These are phyloP conservation scores for Karstenula rhodostoma DNA, from an alignment of 2,329 filamentous ascomycete genomes.

Conservation along the genomic window DNA sequence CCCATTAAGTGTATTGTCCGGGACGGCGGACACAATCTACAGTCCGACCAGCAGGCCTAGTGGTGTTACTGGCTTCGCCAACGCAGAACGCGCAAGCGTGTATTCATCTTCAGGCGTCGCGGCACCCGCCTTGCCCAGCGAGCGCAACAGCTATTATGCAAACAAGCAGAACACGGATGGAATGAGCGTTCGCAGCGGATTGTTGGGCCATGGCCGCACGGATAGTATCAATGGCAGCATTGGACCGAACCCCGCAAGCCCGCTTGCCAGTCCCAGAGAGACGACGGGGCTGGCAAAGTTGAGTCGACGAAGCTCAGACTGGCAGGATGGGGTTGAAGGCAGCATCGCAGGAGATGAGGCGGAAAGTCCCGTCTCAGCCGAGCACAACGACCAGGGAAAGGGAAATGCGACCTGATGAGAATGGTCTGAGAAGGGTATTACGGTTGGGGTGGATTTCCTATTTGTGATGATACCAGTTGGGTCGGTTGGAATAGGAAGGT, in stretches of 20 bases:
- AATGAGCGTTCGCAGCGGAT: slow-evolving; percentile 79
- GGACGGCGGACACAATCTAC: slow-evolving; percentile 66
- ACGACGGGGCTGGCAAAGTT: slow-evolving; percentile 41
- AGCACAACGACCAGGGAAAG: slow-evolving; percentile 27
- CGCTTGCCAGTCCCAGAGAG: slow-evolving; percentile 64
- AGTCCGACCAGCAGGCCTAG: slow-evolving; percentile 58
- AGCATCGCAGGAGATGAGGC: slow-evolving; percentile 38
- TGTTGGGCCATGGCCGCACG: slow-evolving; percentile 77
- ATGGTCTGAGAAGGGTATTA: background rate
- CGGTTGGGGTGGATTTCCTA: background rate
- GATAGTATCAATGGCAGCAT: slow-evolving; percentile 85
- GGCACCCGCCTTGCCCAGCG: slow-evolving; percentile 71
- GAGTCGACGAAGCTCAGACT: slow-evolving; percentile 46
- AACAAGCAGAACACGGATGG: slow-evolving; percentile 68
- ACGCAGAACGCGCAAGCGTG: slow-evolving; percentile 76
- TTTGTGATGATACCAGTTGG: slow-evolving; percentile 8
- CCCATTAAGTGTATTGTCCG: slow-evolving; percentile 78
- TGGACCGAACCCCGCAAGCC: slow-evolving; percentile 62
- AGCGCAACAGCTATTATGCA: slow-evolving; percentile 83
- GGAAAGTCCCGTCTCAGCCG: slow-evolving; percentile 22
- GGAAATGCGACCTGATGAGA: slow-evolving; percentile 10
- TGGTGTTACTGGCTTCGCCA: slow-evolving; percentile 62
- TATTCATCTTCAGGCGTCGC: slow-evolving; percentile 75
- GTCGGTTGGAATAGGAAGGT: slow-evolving; percentile 1
- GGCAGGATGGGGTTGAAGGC: slow-evolving; percentile 43